These are phyloP conservation scores for Suillus brevipes DNA, from an alignment of 768 basidiomycete genomes.

Conservation along the genomic window DNA sequence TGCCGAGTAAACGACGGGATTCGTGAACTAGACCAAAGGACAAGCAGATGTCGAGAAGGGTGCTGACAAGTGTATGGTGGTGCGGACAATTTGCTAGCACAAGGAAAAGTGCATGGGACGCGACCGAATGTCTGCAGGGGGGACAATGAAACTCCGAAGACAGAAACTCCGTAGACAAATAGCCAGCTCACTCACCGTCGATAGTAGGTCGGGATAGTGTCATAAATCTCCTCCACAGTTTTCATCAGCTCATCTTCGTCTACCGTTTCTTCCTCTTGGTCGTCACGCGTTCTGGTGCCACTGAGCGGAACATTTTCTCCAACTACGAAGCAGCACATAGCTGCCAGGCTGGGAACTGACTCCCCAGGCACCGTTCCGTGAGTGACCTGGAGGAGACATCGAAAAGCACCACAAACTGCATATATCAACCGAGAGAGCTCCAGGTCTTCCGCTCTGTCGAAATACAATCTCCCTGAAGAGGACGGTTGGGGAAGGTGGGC, in stretches of 20 bases:
- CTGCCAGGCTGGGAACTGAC: slow-evolving; percentile 40
- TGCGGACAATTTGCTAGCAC: slow-evolving; percentile 46
- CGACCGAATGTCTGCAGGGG: slow-evolving; percentile 42
- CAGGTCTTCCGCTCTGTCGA: slow-evolving; percentile 37
- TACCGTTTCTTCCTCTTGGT: slow-evolving; percentile 25
- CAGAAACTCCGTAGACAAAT: background rate
- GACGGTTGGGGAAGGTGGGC: slow-evolving; percentile 40
- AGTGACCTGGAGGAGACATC: slow-evolving; percentile 46
- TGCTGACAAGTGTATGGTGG: slow-evolving; percentile 48
- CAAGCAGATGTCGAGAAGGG: slow-evolving; percentile 53
- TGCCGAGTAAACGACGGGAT: slow-evolving; percentile 42
- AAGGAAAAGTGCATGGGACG: slow-evolving; percentile 53
- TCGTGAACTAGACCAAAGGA: slow-evolving; percentile 44
- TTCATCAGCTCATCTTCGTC: slow-evolving; percentile 29
- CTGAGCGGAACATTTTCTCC: slow-evolving; percentile 45
- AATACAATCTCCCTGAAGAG: slow-evolving; percentile 32
- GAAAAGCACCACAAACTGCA: slow-evolving; percentile 57
- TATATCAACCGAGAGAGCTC: slow-evolving; percentile 50
- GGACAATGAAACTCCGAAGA: slow-evolving; percentile 7
- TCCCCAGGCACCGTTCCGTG: slow-evolving; percentile 18
- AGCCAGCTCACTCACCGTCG: slow-evolving; percentile 43
- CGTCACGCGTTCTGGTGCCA: slow-evolving; percentile 16
- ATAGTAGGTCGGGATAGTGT: slow-evolving; percentile 50
- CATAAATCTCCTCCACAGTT: slow-evolving; percentile 45
- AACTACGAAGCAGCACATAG: slow-evolving; percentile 46